Evolutionary conservation across 371 early-diverging fungal genomes (phyloP), one percentile per base, ranked within the genome.

Genomic region (Mucor sp.): DNA sequence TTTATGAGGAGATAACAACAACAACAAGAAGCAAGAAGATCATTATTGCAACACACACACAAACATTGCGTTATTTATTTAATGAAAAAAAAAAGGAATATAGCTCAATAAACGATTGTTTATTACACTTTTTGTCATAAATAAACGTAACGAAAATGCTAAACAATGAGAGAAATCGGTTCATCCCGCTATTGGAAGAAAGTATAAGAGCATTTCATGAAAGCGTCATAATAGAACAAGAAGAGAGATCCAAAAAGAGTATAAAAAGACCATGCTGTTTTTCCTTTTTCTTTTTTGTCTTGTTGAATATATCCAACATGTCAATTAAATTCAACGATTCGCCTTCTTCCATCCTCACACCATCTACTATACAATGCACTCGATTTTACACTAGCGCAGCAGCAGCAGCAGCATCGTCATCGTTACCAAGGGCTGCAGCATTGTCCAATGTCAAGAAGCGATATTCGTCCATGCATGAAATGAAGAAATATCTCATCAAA

Each of bases 321-420:
- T 57, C 65, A 21, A 44, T 56, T n/a, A 57, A 65, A 58, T 43
- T 58, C 39, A 65, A 37, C 11, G 25, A 32, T 60, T 68, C 64
- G 15, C 68, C 68, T 30, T 67, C 68, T n/a, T 67, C 68, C 5
- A 67, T 62, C n/a, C 58, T 70, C 7, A 70, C 70, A 50, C 62
- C 70, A 14, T 63, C 71, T 0, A 64, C 65, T 0, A 77, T 77
- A 58, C 65, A 77, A 71, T 74, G 74, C 47, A 74, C 74, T 25
- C 37, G 53, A 47, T 77, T 77, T 33, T 77, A 77, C 47, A 65
- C 62, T 4, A 47, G 61, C 15, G 61, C n/a, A 30, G 30, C 30
- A 30, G 30, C 30, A 30, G 2, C 30, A 30, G 61, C n/a, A 30
- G 30, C 30, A 30, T 2, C 30, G 6, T 30, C 30, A 30, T 56